Evolutionary conservation across 257 asterid genomes (phyloP).

Genomic region (Cordia subcordata): DNA sequence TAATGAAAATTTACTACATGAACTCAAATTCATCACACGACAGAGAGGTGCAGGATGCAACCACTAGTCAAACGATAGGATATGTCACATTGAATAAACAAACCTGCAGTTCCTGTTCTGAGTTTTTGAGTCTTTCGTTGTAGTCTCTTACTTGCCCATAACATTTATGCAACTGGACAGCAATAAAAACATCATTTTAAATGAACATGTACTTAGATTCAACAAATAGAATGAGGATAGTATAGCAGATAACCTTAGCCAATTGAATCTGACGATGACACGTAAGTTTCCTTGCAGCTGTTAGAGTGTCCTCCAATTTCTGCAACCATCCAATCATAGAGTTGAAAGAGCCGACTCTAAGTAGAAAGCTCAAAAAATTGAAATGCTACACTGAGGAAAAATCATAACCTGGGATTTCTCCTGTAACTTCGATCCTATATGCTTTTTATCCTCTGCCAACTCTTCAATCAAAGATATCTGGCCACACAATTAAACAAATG

Average conservation of each 20-base stretch:
- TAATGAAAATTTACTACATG: too few species aligned
- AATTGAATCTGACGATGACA: slow-evolving; percentile 54
- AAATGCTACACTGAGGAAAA: slow-evolving; percentile 4
- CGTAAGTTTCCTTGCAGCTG: slow-evolving; percentile 46
- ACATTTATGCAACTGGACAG: slow-evolving; percentile 59
- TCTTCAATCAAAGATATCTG: slow-evolving; percentile 64
- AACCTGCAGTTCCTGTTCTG: slow-evolving; percentile 82
- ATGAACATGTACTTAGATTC: slow-evolving; percentile 9
- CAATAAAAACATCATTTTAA: slow-evolving; percentile 9
- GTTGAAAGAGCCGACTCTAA: slow-evolving; percentile 1
- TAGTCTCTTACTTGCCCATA: slow-evolving; percentile 60
- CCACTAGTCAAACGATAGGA: neutral
- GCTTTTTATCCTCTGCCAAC: slow-evolving; percentile 44
- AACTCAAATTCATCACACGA: neutral
- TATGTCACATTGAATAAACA: slow-evolving; percentile 10
- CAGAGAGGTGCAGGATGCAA: neutral
- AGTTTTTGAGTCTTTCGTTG: slow-evolving; percentile 52
- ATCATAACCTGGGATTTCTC: slow-evolving; percentile 59
- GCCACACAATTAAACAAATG: slow-evolving; percentile 5
- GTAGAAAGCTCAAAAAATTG: slow-evolving; percentile 13
- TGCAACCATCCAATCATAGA: slow-evolving; percentile 23
- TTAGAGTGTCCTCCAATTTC: slow-evolving; percentile 69
- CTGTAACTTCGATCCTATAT: slow-evolving; percentile 42
- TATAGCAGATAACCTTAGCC: slow-evolving; percentile 47
- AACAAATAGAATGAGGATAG: slow-evolving; percentile 4